Evolutionary conservation across 805 yeast genomes (phyloP), one percentile per base, ranked within the genome.

Genomic region (Candida vartiovaarae): DNA sequence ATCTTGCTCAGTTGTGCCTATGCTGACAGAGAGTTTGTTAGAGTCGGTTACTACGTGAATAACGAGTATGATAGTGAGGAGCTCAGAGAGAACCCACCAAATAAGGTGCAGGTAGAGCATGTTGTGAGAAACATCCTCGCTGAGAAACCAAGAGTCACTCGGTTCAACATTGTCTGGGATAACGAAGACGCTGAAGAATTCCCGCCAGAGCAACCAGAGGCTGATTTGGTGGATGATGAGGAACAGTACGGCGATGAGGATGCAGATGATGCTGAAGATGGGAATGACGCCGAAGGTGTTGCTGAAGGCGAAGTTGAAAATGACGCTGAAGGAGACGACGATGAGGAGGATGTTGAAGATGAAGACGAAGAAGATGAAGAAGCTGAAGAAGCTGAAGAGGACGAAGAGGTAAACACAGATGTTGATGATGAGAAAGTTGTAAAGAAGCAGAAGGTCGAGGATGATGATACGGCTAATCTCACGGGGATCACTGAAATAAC

Each of bases 161-260:
- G 97, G 51, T 93, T 93, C 66, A 93, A 93, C 62, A 93, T 93
- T 44, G 95, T 89, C 3, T 93, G 99, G 99, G 96, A 88, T 61
- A 85, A 84, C 48, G 88, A 80, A 42, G 76, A 70, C 31, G 76
- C 68, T 46, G 88, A 84, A 41, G 80, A 80, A 41, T 84, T 76
- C 53, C 95, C 91, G 9, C 93, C 93, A 3, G 88, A 83, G 51
- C 87, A 82, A 54, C 78, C 73, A 6, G 86, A 77, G 35, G 82
- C 72, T 2, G 81, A 74, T 38, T 74, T 75, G 26, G 81, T 72
- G 2, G 87, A 76, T 7, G 84, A 75, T 10, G 85, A 77, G 11
- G 84, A 77, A 4, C 78, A 70, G 0, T 83, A 73, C 3, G 84
- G 72, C 2, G 79, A 72, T 3, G 80, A 68, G 5, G 74, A 56